Evolutionary conservation across 257 asterid genomes (phyloP).

Genomic region (Osmanthus fragrans): DNA sequence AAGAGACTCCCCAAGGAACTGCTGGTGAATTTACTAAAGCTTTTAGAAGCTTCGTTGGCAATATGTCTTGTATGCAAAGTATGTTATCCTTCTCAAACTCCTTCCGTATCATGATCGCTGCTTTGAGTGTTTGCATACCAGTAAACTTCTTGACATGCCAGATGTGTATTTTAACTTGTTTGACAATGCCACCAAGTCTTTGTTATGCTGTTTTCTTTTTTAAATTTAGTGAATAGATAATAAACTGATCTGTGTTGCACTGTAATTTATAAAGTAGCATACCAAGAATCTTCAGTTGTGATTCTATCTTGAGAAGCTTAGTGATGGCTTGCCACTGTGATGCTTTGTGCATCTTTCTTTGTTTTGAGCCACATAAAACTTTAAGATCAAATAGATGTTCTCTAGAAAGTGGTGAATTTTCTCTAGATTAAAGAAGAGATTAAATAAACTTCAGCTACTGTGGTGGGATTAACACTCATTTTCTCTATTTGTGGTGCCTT

Average conservation of each 20-base stretch:
- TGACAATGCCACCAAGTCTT: background rate
- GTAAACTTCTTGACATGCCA: constrained; percentile 1
- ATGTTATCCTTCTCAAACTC: constrained; percentile 32
- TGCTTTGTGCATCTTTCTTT: background rate
- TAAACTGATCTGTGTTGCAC: background rate
- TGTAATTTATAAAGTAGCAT: background rate
- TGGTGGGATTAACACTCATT: background rate
- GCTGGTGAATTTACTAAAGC: constrained; percentile 52
- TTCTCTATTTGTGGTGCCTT: background rate
- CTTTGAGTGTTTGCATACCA: background rate
- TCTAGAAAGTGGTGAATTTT: background rate
- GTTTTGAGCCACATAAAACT: background rate
- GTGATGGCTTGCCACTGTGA: background rate
- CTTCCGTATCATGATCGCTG: constrained; percentile 20
- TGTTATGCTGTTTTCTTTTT: background rate
- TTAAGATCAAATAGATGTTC: background rate
- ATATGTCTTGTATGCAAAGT: constrained; percentile 80
- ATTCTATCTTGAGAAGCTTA: background rate
- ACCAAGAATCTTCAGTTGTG: background rate
- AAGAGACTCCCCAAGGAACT: constrained; percentile 65
- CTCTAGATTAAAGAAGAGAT: background rate
- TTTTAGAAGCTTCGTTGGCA: constrained; percentile 68
- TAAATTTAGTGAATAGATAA: background rate
- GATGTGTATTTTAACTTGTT: background rate
- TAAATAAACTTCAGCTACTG: background rate